Evolutionary conservation across 73 alveolate species (phyloP).

Genomic region (Stentor roeselii): DNA sequence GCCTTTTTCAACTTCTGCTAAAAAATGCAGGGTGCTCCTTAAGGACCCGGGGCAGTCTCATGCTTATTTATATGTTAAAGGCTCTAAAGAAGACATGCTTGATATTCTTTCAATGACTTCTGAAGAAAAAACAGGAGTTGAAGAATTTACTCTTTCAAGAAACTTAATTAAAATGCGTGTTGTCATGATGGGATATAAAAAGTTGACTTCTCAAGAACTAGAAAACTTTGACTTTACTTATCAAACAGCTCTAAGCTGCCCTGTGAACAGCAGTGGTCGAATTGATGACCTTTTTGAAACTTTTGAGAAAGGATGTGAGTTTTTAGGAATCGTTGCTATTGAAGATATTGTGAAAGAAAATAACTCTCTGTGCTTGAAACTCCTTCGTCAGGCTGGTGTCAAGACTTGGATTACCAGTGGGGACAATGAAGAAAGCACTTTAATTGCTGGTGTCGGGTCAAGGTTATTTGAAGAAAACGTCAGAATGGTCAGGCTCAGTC

Average conservation of each 20-base stretch:
- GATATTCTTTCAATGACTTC: neutral
- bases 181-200: slow-evolving; percentile 1
- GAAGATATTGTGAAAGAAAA: slow-evolving; percentile 7
- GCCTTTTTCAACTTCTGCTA: neutral
- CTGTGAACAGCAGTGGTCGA: neutral
- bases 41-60: neutral
- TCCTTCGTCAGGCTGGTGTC: neutral
- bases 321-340: slow-evolving; percentile 13
- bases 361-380: neutral
- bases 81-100: slow-evolving; percentile 20
- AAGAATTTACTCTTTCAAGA: slow-evolving; percentile 2
- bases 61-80: neutral
- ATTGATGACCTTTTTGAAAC: slow-evolving; percentile 14
- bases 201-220: neutral
- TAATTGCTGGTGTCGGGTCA: slow-evolving; percentile 10
- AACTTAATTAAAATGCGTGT: neutral
- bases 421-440: slow-evolving; percentile 22
- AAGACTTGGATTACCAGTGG: neutral
- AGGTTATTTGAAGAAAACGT: slow-evolving; percentile 20
- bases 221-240: neutral
- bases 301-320: neutral
- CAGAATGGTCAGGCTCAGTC: slow-evolving; percentile 13
- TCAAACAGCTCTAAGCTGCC: neutral
- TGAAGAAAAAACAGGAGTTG: neutral
- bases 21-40: neutral